These are phyloP conservation scores for Dictyostelium purpureum DNA, from an alignment of 78 protist genomes.

Conservation along the genomic window DNA sequence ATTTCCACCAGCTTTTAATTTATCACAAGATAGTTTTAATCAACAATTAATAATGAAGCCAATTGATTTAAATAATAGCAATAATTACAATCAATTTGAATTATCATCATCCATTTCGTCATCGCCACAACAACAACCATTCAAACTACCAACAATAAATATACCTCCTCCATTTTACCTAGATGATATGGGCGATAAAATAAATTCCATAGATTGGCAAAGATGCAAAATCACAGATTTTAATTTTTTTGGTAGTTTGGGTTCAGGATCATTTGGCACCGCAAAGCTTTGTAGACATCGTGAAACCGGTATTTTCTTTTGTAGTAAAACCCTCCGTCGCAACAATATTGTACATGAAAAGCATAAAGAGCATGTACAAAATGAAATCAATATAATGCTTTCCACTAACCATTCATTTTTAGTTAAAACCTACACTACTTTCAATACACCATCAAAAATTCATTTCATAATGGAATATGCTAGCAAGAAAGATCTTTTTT, in stretches of 20 bases:
- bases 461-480: constrained; percentile 77
- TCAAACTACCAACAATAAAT: not conserved
- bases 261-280: constrained; percentile 63
- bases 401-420: constrained; percentile 55
- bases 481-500: constrained; percentile 74
- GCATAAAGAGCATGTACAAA: constrained; percentile 66
- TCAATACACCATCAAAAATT: constrained; percentile 24
- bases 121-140: not conserved
- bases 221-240: not conserved
- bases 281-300: constrained; percentile 51
- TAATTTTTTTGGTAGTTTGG: constrained; percentile 8
- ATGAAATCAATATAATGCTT: constrained; percentile 46
- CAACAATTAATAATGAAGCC: not conserved
- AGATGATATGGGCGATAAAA: not conserved
- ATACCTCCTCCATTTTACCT: constrained; percentile 15
- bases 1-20: not conserved
- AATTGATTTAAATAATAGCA: not conserved
- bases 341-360: constrained; percentile 1
- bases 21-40: not conserved
- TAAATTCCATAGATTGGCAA: constrained; percentile 30
- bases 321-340: constrained; percentile 42
- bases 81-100: not conserved
- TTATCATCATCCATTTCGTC: not conserved
- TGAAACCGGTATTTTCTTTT: constrained; percentile 21
- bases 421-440: constrained; percentile 61